phyloP scores from a whole-genome alignment of 768 basidiomycete species.

The Calocera viscosa region DNA sequence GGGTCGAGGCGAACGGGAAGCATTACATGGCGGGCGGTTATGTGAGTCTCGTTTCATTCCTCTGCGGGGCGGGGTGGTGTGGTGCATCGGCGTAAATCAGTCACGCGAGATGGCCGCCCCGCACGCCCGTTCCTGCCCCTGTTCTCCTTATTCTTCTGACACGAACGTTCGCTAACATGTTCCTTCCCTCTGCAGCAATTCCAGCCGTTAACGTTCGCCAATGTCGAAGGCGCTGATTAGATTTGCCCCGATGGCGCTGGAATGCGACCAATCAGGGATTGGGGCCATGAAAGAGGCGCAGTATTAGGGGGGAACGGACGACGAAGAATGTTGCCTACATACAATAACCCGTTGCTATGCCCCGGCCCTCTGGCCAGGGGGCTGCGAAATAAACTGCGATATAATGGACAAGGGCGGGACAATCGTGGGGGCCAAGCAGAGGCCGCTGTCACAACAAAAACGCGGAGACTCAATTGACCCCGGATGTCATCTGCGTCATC shows the following conservation, averaged over 20 bases:
- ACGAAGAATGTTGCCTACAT: neutral
- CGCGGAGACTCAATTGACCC: slow-evolving; percentile 7
- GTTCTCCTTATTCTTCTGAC: slow-evolving; percentile 3
- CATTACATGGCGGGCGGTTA: slow-evolving; percentile 84
- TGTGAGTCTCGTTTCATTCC: slow-evolving; percentile 19
- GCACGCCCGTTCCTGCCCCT: neutral
- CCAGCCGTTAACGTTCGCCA: slow-evolving; percentile 33
- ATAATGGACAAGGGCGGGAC: neutral
- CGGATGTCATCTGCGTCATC: slow-evolving; percentile 6
- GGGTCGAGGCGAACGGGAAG: slow-evolving; percentile 92
- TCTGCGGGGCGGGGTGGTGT: neutral
- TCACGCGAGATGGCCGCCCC: neutral
- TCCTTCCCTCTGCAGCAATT: slow-evolving; percentile 32
- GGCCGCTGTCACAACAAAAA: slow-evolving; percentile 1
- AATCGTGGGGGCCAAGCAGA: neutral
- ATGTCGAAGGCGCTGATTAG: slow-evolving; percentile 21
- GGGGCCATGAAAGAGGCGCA: neutral
- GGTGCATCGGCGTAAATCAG: neutral
- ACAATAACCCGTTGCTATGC: slow-evolving; percentile 2
- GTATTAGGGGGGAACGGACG: neutral
- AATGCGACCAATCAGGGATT: neutral
- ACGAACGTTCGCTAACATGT: neutral
- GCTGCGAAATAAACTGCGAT: slow-evolving; percentile 8
- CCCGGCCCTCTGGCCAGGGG: neutral
- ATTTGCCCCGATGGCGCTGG: neutral